Percentiles rank a stretch among this genome's conserved stretches.
These are phyloP conservation scores for Citrus glauca DNA, from an alignment of 345 rosid species.

Conservation along the genomic window DNA sequence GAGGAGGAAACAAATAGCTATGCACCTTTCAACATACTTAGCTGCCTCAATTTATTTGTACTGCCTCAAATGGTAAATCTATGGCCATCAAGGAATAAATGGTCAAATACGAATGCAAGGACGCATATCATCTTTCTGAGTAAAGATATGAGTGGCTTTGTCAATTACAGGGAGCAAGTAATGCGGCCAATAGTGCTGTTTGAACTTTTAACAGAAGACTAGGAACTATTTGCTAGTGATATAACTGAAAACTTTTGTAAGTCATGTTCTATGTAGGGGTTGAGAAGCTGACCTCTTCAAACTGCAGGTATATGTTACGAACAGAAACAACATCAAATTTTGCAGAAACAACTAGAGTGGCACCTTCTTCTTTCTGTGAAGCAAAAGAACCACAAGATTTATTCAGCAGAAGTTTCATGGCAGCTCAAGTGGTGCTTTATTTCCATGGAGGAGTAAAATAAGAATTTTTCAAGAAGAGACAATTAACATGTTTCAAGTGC, in stretches of 20 bases:
- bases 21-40: no score
- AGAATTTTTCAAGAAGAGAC: neutral
- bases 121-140: neutral
- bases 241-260: constrained; percentile 1
- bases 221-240: constrained; percentile 6
- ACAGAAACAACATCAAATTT: constrained; percentile 66
- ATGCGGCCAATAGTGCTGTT: neutral
- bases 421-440: neutral
- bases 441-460: neutral
- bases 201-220: neutral
- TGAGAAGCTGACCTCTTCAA: constrained; percentile 75
- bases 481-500: neutral
- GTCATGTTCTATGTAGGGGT: constrained; percentile 15
- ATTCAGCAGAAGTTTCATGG: neutral
- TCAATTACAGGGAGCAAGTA: neutral
- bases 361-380: constrained; percentile 82
- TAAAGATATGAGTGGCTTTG: neutral
- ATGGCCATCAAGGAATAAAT: neutral
- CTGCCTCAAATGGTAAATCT: neutral
- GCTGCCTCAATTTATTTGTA: neutral
- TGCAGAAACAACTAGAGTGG: constrained; percentile 85
- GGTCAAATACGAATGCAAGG: neutral
- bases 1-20: no score
- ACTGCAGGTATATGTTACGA: constrained; percentile 79
- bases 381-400: constrained; percentile 10